Base-by-base conservation (phyloP, 2,329 filamentous ascomycete genomes). In the Trichoderma lentiforme region DNA sequence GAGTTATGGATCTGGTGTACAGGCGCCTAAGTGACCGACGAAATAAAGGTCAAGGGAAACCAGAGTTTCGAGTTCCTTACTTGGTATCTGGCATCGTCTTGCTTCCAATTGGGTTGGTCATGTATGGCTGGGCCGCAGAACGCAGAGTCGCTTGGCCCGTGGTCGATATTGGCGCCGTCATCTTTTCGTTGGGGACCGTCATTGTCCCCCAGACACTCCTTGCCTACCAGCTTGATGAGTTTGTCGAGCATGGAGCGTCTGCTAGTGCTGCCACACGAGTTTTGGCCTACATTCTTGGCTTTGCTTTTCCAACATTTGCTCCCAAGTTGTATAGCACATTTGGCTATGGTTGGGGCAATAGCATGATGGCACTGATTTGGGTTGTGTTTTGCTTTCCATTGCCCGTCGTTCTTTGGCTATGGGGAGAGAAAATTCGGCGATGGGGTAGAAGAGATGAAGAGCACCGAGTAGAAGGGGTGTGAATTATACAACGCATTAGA, bases 171-270 rank as follows among this genome's bases (percentile, higher is more conserved):
- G 88, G 88, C 3, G 85, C 85, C 2, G 78, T 80, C 0, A 81
- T 89, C n/a, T 86, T 90, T 72, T 85, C 85, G 0, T 80, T 84
- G 5, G 87, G 88, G 1, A 86, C 84, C 74, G 85, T 88, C 60
- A 82, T 86, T 11, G 80, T 84, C 1, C 87, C 88, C 64, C 85
- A 86, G 76, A 85, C 85, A 3, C 82, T 87, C 39, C 82, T 85
- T 64, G 88, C 87, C 0, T 90, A 90, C 71, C 81, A 87, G 1
- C 83, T 89, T 5, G 88, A 90, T 61, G 86, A 86, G 61, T 81
- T 80, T 64, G 36, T 28, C 18, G 77, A 74, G 26, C 75, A 78
- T 32, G 78, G 77, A 1, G 81, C 81, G 6, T 81, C 79, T 2
- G 81, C 80, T 0, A 84, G 85, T 71, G 87, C 87, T 0, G 87